Percentiles rank a stretch among this genome's conserved stretches.
phyloP scores from a whole-genome alignment of 768 basidiomycete species.

The Tylopilus felleus region DNA sequence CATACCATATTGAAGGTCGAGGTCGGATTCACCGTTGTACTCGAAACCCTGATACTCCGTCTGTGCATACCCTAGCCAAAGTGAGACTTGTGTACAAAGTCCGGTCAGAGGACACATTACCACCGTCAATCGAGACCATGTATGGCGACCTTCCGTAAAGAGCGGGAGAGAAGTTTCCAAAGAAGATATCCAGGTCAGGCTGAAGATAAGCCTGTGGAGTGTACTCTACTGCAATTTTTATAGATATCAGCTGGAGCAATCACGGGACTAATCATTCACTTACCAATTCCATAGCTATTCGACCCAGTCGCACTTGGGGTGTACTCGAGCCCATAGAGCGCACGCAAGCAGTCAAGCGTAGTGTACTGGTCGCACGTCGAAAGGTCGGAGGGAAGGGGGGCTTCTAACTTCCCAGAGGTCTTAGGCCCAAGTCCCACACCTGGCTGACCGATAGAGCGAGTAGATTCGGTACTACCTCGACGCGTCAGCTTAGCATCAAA shows the following conservation, averaged over 20 bases:
- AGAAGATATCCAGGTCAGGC: neutral
- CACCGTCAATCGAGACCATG: conserved; percentile 34
- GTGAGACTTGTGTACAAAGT: neutral
- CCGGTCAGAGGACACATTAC: conserved; percentile 3
- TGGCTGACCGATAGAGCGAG: conserved; percentile 15
- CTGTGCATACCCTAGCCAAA: conserved; percentile 24
- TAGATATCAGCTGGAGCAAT: no score
- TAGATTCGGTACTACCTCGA: conserved; percentile 12
- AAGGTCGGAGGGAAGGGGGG: no score
- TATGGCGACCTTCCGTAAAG: conserved; percentile 22
- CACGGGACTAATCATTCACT: neutral
- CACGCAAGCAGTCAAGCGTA: conserved; percentile 30
- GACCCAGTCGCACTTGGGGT: conserved; percentile 11
- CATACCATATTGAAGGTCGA: conserved; percentile 33
- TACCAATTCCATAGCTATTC: conserved; percentile 1
- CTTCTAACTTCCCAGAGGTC: no score
- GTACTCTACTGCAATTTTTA: neutral
- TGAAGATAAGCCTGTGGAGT: conserved; percentile 15
- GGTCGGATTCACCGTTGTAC: conserved; percentile 31
- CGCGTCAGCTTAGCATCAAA: conserved; percentile 27
- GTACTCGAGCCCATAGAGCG: conserved; percentile 24
- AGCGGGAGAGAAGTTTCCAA: no score
- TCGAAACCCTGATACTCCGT: conserved; percentile 22
- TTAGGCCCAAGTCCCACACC: no score
- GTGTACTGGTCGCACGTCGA: conserved; percentile 25